Evolutionary conservation across 2,329 filamentous ascomycete genomes (phyloP).

Genomic region (Setomelanomma holmii): DNA sequence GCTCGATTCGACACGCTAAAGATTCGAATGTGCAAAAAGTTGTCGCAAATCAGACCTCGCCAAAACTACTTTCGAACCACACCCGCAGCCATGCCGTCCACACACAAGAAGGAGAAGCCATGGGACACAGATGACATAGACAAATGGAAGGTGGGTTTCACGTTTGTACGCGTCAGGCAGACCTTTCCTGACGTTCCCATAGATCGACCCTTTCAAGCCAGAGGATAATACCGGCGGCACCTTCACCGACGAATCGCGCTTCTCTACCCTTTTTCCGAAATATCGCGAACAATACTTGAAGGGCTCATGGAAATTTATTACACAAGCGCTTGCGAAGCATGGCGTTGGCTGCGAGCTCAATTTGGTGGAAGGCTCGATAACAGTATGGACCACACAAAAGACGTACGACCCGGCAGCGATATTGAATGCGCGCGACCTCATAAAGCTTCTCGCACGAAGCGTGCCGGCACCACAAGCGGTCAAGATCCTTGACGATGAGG

Average conservation of each 20-base stretch:
- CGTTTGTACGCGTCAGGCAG: background rate
- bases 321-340: constrained; percentile 81
- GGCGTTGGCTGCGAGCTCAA: constrained; percentile 93
- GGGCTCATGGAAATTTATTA: constrained; percentile 91
- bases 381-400: constrained; percentile 90
- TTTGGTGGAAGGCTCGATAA: constrained; percentile 95
- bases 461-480: constrained; percentile 92
- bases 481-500: constrained; percentile 90
- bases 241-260: constrained; percentile 92
- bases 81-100: constrained; percentile 74
- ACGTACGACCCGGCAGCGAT: constrained; percentile 93
- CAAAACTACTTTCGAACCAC: background rate
- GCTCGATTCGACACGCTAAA: background rate
- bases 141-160: constrained; percentile 78
- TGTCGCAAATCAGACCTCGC: background rate
- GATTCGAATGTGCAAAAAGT: background rate
- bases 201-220: constrained; percentile 83
- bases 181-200: constrained; percentile 11
- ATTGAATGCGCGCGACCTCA: constrained; percentile 90
- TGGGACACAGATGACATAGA: constrained; percentile 96
- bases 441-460: constrained; percentile 83
- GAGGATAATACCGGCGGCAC: constrained; percentile 85
- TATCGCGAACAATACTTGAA: constrained; percentile 95
- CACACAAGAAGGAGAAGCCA: constrained; percentile 77
- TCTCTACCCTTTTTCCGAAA: constrained; percentile 87